Conservation (phyloP, 2,329 filamentous ascomycete genomes). For the Thelonectria discophora region DNA sequence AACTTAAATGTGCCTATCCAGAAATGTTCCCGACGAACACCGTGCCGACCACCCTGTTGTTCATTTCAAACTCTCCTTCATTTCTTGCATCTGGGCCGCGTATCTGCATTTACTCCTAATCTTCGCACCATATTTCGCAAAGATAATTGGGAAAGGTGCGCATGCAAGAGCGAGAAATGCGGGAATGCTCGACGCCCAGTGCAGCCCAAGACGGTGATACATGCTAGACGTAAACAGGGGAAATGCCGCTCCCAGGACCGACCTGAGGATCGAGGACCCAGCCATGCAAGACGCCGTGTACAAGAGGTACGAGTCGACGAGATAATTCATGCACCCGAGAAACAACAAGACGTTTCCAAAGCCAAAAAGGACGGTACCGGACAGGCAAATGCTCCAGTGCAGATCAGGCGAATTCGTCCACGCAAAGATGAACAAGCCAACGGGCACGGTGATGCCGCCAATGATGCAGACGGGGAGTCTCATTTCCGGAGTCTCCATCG, state of each 20-base stretch:
- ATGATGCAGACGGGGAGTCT: slow-evolving; percentile 68
- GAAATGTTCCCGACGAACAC: too few relatives aligned
- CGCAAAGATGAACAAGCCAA: slow-evolving; percentile 71
- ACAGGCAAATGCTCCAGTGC: slow-evolving; percentile 63
- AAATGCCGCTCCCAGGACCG: slow-evolving; percentile 32
- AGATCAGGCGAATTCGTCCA: slow-evolving; percentile 57
- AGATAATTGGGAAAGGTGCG: slow-evolving; percentile 32
- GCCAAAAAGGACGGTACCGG: slow-evolving; percentile 59
- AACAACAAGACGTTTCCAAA: slow-evolving; percentile 70
- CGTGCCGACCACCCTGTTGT: too few relatives aligned
- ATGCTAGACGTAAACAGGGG: slow-evolving; percentile 33
- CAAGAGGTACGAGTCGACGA: slow-evolving; percentile 75
- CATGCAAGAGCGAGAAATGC: slow-evolving; percentile 33
- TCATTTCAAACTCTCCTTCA: neutral
- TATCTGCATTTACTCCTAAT: slow-evolving; percentile 32
- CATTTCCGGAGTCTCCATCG: slow-evolving; percentile 53
- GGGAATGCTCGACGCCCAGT: slow-evolving; percentile 32
- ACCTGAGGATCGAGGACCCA: slow-evolving; percentile 49
- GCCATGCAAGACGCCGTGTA: slow-evolving; percentile 80
- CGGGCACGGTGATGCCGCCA: slow-evolving; percentile 65
- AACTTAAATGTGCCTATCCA: too few relatives aligned
- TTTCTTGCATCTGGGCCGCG: slow-evolving; percentile 1
- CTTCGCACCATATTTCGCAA: slow-evolving; percentile 26
- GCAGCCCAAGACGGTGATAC: slow-evolving; percentile 32
- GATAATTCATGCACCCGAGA: slow-evolving; percentile 69